These are phyloP conservation scores for Gaertneriomyces semiglobifer DNA, from an alignment of 192 early-diverging fungal genomes.

Conservation along the genomic window DNA sequence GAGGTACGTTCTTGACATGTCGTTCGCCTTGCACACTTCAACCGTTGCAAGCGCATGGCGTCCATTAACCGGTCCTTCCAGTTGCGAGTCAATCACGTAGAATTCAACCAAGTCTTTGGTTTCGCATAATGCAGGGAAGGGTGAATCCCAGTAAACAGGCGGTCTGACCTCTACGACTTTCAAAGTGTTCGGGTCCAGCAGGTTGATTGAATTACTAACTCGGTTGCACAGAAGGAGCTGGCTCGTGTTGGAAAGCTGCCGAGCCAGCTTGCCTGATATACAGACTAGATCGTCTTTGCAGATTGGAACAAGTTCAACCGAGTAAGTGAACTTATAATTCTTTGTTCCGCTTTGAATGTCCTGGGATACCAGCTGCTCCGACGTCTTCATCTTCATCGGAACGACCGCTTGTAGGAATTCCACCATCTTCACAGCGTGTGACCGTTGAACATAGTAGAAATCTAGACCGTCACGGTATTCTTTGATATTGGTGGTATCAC, in stretches of 20 bases:
- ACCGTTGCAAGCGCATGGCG: constrained; percentile 79
- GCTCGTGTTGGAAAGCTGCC: constrained; percentile 76
- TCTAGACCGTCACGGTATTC: constrained; percentile 95
- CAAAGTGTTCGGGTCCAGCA: constrained; percentile 87
- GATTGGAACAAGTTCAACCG: constrained; percentile 91
- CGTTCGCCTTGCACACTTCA: constrained; percentile 79
- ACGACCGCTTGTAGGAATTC: constrained; percentile 88
- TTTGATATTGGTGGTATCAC: constrained; percentile 97
- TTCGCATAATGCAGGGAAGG: constrained; percentile 72
- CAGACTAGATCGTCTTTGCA: constrained; percentile 95
- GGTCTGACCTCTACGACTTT: constrained; percentile 70
- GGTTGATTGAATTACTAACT: constrained; percentile 80
- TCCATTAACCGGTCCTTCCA: constrained; percentile 60
- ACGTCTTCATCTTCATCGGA: constrained; percentile 80
- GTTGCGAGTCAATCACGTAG: constrained; percentile 92
- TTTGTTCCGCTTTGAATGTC: constrained; percentile 88
- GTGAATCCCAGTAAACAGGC: constrained; percentile 77
- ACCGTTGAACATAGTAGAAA: constrained; percentile 88
- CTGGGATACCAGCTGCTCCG: constrained; percentile 93
- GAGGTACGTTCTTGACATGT: constrained; percentile 68
- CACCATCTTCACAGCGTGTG: constrained; percentile 92
- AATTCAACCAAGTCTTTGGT: constrained; percentile 84
- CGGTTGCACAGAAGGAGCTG: constrained; percentile 81
- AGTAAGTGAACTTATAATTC: constrained; percentile 96
- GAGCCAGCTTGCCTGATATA: constrained; percentile 81